Conservation (phyloP, 305 asterid genomes). For the Stenogyne calaminthoides region DNA sequence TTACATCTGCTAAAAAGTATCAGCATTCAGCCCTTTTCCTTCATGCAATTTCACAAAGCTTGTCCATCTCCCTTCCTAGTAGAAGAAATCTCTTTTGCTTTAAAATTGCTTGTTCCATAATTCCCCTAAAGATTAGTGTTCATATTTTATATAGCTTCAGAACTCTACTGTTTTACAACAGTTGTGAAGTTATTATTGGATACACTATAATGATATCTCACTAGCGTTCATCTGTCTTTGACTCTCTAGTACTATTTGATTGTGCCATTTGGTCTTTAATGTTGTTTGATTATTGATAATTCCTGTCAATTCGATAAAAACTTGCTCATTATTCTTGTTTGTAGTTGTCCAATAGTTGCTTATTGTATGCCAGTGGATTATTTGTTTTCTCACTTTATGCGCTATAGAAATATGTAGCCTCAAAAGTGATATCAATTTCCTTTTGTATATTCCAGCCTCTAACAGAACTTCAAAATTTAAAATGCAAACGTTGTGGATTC, state of each 20-base stretch:
- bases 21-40: not conserved
- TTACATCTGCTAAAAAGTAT: not conserved
- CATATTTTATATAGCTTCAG: not conserved
- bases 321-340: not conserved
- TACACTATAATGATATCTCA: not conserved
- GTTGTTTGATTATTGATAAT: not conserved
- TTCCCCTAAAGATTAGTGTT: not conserved
- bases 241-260: not conserved
- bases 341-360: not conserved
- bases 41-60: not conserved
- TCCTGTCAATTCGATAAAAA: not conserved
- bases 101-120: not conserved
- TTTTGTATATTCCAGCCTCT: slow-evolving; percentile 62
- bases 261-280: slow-evolving; percentile 1
- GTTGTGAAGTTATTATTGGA: not conserved
- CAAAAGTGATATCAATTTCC: slow-evolving; percentile 21
- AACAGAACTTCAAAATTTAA: slow-evolving; percentile 50
- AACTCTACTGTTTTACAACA: not conserved
- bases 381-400: not conserved
- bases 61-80: not conserved
- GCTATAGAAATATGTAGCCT: not conserved
- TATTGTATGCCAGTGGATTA: not conserved
- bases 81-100: not conserved
- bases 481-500: slow-evolving; percentile 91
- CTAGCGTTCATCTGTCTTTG: not conserved